Base-by-base conservation (phyloP, 129 eudicot species). In the Sambucus nigra region DNA sequence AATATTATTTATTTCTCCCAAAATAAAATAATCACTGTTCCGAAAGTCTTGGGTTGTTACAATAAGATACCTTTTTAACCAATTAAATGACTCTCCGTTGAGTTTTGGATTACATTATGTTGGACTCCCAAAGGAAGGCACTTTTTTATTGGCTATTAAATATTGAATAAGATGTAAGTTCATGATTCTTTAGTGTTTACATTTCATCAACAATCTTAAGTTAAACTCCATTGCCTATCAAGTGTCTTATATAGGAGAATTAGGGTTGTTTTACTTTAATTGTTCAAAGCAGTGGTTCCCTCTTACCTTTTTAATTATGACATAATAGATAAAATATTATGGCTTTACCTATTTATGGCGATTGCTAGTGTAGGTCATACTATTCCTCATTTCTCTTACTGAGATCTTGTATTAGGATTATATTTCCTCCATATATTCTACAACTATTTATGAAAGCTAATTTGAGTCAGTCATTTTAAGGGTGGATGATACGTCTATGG, bases 11-110 rank as follows among this genome's bases (percentile, higher is more conserved):
- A n/a, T n/a, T n/a, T n/a, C n/a, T n/a, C n/a, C n/a, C n/a, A n/a
- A n/a, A n/a, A n/a, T n/a, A n/a, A n/a, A n/a, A n/a, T n/a, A n/a
- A n/a, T n/a, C n/a, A n/a, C n/a, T n/a, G n/a, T n/a, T n/a, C n/a
- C n/a, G n/a, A n/a, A n/a, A n/a, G n/a, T n/a, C n/a, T n/a, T n/a
- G n/a, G n/a, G n/a, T n/a, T n/a, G n/a, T n/a, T n/a, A n/a, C n/a
- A n/a, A n/a, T n/a, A n/a, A n/a, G n/a, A n/a, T n/a, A n/a, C n/a
- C n/a, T n/a, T n/a, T n/a, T n/a, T n/a, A n/a, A n/a, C n/a, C n/a
- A n/a, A n/a, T n/a, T n/a, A n/a, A n/a, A 69, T 70, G 67, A 68
- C 49, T 45, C 84, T 84, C 24, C 86, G 69, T 65, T 88, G 65
- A 76, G 27, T 52, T 65, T 46, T 53, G 63, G 71, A 72, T 59